Conservation (phyloP, 1,284 basidiomycete genomes). For the Irpex sp. region DNA sequence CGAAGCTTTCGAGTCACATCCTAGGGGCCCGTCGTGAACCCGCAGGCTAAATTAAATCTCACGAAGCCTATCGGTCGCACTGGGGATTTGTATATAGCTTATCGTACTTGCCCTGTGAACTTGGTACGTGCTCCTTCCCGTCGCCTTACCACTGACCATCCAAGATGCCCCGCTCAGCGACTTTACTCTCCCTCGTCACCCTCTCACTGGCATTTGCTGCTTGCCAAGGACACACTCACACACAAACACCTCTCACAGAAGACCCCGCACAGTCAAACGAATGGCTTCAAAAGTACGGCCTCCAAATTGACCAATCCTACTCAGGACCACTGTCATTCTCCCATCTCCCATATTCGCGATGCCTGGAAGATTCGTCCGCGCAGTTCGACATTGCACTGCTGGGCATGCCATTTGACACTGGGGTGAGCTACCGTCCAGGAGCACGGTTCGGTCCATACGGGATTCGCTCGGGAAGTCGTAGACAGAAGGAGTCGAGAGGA, state of each 20-base stretch:
- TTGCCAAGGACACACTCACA: not conserved
- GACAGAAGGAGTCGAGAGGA: slow-evolving; percentile 50
- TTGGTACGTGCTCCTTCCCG: no score
- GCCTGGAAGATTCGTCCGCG: slow-evolving; percentile 52
- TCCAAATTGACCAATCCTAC: slow-evolving; percentile 64
- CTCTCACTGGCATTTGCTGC: not conserved
- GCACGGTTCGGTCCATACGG: slow-evolving; percentile 80
- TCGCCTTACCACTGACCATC: not conserved
- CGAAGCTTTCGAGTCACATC: not conserved
- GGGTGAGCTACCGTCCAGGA: slow-evolving; percentile 65
- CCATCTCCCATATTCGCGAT: slow-evolving; percentile 64
- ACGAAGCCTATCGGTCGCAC: not conserved
- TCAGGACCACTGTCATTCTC: slow-evolving; percentile 72
- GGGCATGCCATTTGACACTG: slow-evolving; percentile 80
- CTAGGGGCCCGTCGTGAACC: not conserved
- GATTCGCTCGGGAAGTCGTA: slow-evolving; percentile 71
- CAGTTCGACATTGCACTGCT: slow-evolving; percentile 71
- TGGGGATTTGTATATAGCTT: not conserved
- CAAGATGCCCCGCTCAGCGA: not conserved
- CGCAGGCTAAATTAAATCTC: not conserved
- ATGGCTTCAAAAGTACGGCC: slow-evolving; percentile 67
- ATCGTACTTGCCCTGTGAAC: not conserved
- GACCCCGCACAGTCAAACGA: not conserved
- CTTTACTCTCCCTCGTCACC: not conserved
- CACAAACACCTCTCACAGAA: slow-evolving; percentile 10